Evolutionary conservation across 177 flowering plant species (phyloP).

Genomic region (Vitis hybrid): DNA sequence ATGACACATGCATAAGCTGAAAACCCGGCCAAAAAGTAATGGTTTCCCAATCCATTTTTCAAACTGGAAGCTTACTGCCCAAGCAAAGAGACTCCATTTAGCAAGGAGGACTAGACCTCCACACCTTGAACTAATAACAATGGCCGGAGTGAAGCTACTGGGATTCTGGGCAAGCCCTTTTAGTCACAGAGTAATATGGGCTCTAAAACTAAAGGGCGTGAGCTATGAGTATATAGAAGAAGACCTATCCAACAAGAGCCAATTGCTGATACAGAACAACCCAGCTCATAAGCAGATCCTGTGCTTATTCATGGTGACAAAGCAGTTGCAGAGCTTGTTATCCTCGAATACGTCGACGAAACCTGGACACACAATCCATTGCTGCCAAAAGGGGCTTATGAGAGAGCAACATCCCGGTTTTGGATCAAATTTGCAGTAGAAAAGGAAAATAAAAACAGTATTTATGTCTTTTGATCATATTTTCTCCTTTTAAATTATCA

Average conservation of each 20-base stretch:
- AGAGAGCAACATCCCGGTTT: constrained; percentile 8
- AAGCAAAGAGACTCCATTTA: too few relatives aligned
- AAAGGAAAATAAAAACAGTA: not conserved
- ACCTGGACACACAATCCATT: constrained; percentile 12
- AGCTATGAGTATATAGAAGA: constrained; percentile 15
- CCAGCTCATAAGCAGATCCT: constrained; percentile 14
- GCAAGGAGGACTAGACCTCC: too few relatives aligned
- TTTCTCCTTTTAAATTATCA: too few relatives aligned
- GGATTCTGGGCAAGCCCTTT: constrained; percentile 14
- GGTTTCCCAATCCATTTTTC: too few relatives aligned
- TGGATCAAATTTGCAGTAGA: constrained; percentile 7
- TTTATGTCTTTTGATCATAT: too few relatives aligned
- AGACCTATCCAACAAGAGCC: constrained; percentile 3
- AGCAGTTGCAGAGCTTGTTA: constrained; percentile 6
- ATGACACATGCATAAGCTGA: too few relatives aligned
- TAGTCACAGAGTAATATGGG: constrained; percentile 2
- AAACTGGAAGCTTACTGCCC: too few relatives aligned
- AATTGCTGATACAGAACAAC: constrained; percentile 5
- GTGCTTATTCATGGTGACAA: constrained; percentile 17
- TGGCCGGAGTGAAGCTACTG: constrained; percentile 12
- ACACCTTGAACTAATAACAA: not conserved
- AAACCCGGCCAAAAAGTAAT: too few relatives aligned
- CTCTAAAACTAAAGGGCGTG: constrained; percentile 7
- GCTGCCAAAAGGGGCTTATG: constrained; percentile 8
- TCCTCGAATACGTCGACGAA: constrained; percentile 9